Base-by-base conservation (phyloP, 345 rosid genomes). In the Conringia planisiliqua region DNA sequence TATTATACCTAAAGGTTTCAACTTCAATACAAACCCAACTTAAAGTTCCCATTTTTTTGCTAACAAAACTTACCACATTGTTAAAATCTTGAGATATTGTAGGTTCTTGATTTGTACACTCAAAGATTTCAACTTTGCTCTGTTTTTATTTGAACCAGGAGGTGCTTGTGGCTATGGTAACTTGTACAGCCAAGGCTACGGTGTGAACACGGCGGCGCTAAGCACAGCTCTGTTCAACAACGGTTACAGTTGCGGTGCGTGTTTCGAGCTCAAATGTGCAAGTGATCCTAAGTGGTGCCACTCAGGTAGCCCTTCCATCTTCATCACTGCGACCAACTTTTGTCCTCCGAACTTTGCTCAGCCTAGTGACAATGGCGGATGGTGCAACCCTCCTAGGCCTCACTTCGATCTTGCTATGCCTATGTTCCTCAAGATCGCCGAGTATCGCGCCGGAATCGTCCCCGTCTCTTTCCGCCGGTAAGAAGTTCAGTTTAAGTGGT, bases 81-180 rank as follows among this genome's bases (percentile, higher is more conserved):
- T 35, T 5, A 38, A 32, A 58, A 44, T 51, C 12, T 59, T 17
- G 18, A 1, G 10, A 59, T 20, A 42, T 65, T 55, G 10, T 35
- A 44, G 10, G 0, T 12, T 66, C n/a, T 18, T 40, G 35, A 48
- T 24, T 54, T 18, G 6, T 4, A 9, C 44, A 30, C 10, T 8
- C 18, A 56, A 63, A 54, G 16, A 5, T 58, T 61, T 47, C 4
- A 51, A 36, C 42, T 35, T 51, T 46, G 10, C 54, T 52, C 35
- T 46, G 40, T 68, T 60, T 60, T 38, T 46, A 2, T 44, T 12
- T 30, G 10, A n/a, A 70, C 57, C 77, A 89, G 93, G 89, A 8
- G 93, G 93, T 17, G 93, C 91, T 44, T 89, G 93, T 75, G 93
- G 93, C 14, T 89, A 86, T 7, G 93, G 93, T 4, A 89, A 89